Conservation (phyloP, 768 basidiomycete genomes). For the Cantharellus anzutake region DNA sequence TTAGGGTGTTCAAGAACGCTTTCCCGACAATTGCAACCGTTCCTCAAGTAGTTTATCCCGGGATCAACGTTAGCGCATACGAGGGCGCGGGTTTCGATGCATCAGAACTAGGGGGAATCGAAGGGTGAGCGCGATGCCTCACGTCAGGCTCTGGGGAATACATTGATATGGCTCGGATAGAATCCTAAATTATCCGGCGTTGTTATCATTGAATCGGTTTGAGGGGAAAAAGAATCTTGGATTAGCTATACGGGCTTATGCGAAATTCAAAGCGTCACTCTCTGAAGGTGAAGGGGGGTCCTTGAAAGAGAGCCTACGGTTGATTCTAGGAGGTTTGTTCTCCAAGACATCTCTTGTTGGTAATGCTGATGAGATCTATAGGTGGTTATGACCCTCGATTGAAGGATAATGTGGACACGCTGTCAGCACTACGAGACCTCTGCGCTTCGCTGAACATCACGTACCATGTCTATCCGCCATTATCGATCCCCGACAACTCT, state of each 20-base stretch:
- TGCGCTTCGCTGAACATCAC: slow-evolving; percentile 36
- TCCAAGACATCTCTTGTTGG: not conserved
- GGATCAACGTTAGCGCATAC: slow-evolving; percentile 71
- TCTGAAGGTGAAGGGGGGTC: slow-evolving; percentile 9
- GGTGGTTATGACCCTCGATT: slow-evolving; percentile 85
- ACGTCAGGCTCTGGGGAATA: too few species aligned
- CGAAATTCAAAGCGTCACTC: slow-evolving; percentile 25
- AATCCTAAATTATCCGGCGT: slow-evolving; percentile 37
- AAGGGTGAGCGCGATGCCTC: not conserved
- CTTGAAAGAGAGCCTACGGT: slow-evolving; percentile 27
- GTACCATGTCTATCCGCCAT: slow-evolving; percentile 8
- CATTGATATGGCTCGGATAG: not conserved
- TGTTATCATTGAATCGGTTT: slow-evolving; percentile 84
- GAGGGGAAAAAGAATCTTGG: slow-evolving; percentile 86
- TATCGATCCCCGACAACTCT: not conserved
- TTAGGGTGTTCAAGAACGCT: slow-evolving; percentile 55
- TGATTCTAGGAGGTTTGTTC: slow-evolving; percentile 56
- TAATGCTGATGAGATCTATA: slow-evolving; percentile 13
- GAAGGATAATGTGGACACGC: slow-evolving; percentile 56
- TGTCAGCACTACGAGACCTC: slow-evolving; percentile 40
- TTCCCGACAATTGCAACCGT: slow-evolving; percentile 44
- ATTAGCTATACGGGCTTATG: slow-evolving; percentile 67
- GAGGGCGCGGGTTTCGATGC: slow-evolving; percentile 15
- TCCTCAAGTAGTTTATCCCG: slow-evolving; percentile 84
- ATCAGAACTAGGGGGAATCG: not conserved